A percentile compares a stretch with the other conserved stretches of the same genome.
Conservation (phyloP, 305 asterid genomes). For the Solanum aculeatissimum region DNA sequence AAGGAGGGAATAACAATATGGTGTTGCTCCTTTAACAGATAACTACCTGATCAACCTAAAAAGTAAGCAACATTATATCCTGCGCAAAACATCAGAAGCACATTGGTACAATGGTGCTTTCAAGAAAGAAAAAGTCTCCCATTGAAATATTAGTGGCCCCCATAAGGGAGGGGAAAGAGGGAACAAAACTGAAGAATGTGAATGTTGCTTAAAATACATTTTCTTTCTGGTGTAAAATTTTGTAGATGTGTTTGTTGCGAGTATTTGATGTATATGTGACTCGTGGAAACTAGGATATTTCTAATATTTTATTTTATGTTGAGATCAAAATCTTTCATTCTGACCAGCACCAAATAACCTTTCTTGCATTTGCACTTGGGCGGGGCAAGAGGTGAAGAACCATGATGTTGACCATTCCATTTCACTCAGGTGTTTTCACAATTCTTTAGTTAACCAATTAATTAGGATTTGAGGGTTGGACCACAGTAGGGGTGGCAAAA, state of each 20-base stretch:
- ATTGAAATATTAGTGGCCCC: neutral
- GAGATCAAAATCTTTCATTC: neutral
- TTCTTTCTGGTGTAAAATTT: neutral
- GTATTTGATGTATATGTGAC: neutral
- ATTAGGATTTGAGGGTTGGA: neutral
- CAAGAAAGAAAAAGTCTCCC: neutral
- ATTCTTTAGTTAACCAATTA: neutral
- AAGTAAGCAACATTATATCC: neutral
- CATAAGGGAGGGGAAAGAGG: neutral
- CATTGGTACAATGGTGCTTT: neutral
- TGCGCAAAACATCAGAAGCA: neutral
- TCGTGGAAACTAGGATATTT: neutral
- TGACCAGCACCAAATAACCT: neutral
- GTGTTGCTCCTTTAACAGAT: neutral
- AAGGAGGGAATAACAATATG: neutral
- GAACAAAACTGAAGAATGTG: neutral
- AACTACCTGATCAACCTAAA: neutral
- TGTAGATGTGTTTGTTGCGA: neutral
- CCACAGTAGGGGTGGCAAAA: neutral
- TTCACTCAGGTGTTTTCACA: neutral
- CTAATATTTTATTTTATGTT: neutral
- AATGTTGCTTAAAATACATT: neutral
- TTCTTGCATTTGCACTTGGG: neutral
- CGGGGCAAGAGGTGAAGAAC: neutral
- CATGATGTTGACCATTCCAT: neutral